These are phyloP conservation scores for Eucalyptus tenuipes DNA, from an alignment of 345 rosid genomes.

Conservation along the genomic window DNA sequence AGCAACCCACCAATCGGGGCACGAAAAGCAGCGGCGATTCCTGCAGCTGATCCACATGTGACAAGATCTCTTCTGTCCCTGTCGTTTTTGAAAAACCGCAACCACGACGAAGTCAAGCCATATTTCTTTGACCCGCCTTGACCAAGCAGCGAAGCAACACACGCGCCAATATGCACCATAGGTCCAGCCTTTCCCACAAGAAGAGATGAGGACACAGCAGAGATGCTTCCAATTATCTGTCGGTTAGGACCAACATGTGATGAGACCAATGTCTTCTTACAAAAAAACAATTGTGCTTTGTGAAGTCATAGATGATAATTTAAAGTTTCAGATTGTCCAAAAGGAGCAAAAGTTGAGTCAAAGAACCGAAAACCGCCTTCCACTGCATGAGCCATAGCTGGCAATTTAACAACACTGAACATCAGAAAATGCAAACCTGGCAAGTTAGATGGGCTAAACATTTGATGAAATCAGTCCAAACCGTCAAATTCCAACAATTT, in stretches of 20 bases:
- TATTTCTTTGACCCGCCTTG: slow-evolving; percentile 85
- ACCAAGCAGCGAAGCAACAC: slow-evolving; percentile 75
- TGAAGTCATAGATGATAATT: not conserved
- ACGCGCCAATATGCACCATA: slow-evolving; percentile 90
- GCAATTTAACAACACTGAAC: not conserved
- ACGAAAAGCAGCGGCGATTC: slow-evolving; percentile 83
- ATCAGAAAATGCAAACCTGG: not conserved
- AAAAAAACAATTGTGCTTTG: not conserved
- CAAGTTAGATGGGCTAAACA: not conserved
- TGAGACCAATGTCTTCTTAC: not conserved
- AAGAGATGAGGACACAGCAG: slow-evolving; percentile 82
- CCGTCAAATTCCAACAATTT: not conserved
- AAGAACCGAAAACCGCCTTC: not conserved
- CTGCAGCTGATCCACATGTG: slow-evolving; percentile 96
- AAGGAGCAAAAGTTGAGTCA: not conserved
- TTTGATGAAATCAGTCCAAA: not conserved
- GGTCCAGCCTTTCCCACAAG: slow-evolving; percentile 93
- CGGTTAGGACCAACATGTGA: not conserved
- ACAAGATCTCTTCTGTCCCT: slow-evolving; percentile 83
- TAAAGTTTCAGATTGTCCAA: not conserved
- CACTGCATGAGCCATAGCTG: not conserved
- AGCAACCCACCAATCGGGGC: slow-evolving; percentile 93
- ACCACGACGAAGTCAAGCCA: slow-evolving; percentile 66
- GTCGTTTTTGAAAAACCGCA: slow-evolving; percentile 64
- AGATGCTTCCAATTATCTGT: slow-evolving; percentile 76